A percentile compares a stretch with the other conserved stretches of the same genome.
Evolutionary conservation across 2,329 filamentous ascomycete genomes (phyloP).

Genomic region (Penicillium griseofulvum): DNA sequence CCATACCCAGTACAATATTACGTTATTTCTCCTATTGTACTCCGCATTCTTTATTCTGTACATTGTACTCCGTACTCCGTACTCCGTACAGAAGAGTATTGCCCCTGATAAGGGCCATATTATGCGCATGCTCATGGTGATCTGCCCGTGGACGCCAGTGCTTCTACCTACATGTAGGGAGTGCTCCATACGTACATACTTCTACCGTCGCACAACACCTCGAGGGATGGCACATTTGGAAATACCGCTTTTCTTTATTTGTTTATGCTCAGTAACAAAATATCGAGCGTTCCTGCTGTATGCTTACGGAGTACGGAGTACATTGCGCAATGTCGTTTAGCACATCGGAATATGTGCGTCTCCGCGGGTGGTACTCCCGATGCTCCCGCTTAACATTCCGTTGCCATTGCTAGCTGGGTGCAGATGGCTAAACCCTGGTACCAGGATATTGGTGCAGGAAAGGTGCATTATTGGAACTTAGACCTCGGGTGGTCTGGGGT

Average conservation of each 20-base stretch:
- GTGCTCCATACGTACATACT: not conserved
- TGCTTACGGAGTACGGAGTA: not conserved
- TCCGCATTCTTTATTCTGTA: not conserved
- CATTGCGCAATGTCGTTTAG: not conserved
- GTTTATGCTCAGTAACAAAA: not conserved
- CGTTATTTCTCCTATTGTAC: not conserved
- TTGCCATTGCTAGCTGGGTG: constrained; percentile 6
- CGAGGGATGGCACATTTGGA: not conserved
- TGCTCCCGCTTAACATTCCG: not conserved
- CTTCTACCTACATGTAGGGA: not conserved
- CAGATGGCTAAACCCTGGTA: constrained; percentile 9
- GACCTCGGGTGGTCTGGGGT: not conserved
- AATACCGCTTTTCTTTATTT: not conserved
- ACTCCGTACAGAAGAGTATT: no score
- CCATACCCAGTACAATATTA: not conserved
- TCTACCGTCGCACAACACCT: not conserved
- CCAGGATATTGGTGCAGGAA: constrained; percentile 10
- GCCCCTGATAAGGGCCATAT: not conserved
- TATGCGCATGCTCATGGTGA: not conserved
- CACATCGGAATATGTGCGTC: not conserved
- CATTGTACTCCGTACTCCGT: not conserved
- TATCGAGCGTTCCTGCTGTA: not conserved
- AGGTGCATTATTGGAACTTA: constrained; percentile 12
- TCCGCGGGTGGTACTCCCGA: not conserved
- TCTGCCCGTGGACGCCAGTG: not conserved